These are phyloP conservation scores for Umbelopsis sp. DNA, from an alignment of 192 early-diverging fungal species.

Conservation along the genomic window DNA sequence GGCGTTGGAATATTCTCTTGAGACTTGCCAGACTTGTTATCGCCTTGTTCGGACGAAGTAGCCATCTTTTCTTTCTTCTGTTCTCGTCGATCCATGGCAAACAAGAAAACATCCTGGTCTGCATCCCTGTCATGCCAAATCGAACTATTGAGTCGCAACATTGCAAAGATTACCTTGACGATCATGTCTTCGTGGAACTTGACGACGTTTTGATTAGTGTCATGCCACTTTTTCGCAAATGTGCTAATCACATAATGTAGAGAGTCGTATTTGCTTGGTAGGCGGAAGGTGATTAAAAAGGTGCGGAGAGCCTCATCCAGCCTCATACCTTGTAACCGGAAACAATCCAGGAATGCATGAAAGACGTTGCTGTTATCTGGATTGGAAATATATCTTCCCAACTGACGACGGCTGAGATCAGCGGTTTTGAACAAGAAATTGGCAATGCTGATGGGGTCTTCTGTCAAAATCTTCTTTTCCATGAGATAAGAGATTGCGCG, in stretches of 20 bases:
- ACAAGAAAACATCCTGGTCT: conserved; percentile 39
- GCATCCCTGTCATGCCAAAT: conserved; percentile 52
- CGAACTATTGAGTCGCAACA: conserved; percentile 64
- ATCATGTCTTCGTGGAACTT: conserved; percentile 56
- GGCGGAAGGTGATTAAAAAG: conserved; percentile 50
- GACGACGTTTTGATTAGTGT: conserved; percentile 58
- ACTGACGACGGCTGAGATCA: conserved; percentile 55
- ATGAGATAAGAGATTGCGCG: conserved; percentile 59
- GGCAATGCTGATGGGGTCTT: conserved; percentile 63
- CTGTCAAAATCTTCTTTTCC: conserved; percentile 52
- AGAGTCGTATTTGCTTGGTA: conserved; percentile 49
- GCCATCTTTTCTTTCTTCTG: neutral
- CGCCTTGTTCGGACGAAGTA: neutral
- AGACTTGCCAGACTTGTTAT: neutral
- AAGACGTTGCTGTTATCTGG: conserved; percentile 58
- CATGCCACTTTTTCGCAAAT: conserved; percentile 66
- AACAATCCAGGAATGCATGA: conserved; percentile 54
- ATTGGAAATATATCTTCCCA: conserved; percentile 59
- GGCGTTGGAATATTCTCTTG: neutral
- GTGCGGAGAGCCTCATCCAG: conserved; percentile 64
- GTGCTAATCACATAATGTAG: conserved; percentile 58
- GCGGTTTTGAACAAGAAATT: conserved; percentile 69
- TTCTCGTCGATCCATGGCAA: conserved; percentile 34
- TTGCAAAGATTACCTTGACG: conserved; percentile 61
- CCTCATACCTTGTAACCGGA: conserved; percentile 52